These are phyloP conservation scores for Dictyostelium firmibasis DNA, from an alignment of 78 protist genomes.

Conservation along the genomic window DNA sequence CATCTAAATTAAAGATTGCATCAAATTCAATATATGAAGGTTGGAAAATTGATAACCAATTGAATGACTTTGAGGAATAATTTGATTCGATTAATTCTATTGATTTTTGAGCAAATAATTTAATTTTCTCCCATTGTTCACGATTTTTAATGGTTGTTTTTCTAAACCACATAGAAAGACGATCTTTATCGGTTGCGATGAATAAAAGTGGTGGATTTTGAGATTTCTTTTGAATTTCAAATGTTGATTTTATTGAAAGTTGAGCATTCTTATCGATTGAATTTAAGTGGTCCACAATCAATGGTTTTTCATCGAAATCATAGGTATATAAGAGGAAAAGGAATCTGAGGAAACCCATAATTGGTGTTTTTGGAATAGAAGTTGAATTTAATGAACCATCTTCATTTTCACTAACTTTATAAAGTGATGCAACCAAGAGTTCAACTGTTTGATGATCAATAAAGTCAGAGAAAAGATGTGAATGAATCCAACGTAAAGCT, in stretches of 20 bases:
- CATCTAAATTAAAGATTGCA: conserved; percentile 20
- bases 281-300: conserved; percentile 14
- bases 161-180: conserved; percentile 14
- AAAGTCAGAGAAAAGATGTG: conserved; percentile 11
- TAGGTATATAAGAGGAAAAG: conserved; percentile 6
- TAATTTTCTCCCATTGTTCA: background rate
- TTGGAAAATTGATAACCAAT: conserved; percentile 45
- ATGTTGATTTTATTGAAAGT: background rate
- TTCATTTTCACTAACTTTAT: background rate
- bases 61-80: background rate
- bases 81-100: background rate
- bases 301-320: conserved; percentile 29
- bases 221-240: conserved; percentile 18
- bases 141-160: background rate
- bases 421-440: conserved; percentile 25
- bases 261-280: background rate
- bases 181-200: conserved; percentile 68
- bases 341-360: conserved; percentile 56
- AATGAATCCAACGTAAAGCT: conserved; percentile 53
- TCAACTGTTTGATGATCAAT: conserved; percentile 28
- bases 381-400: background rate
- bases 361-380: background rate
- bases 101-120: conserved; percentile 16
- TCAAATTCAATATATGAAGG: conserved; percentile 22
- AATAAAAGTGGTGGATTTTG: conserved; percentile 34